These are phyloP conservation scores for barrel medic (Medicago truncatula) DNA, from an alignment of 306 rosid species.

Conservation along the genomic window MtrunA17r5.0-ANR NC_053049.1:38078501-38079000, in stretches of 20 bases:
- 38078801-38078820: background rate
- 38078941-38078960: background rate
- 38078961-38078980: background rate
- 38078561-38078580: background rate
- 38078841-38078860: background rate
- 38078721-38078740: too few relatives aligned
- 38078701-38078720: too few relatives aligned
- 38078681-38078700: too few relatives aligned
- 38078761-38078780: background rate
- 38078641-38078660: background rate
- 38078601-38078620: background rate
- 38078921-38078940: background rate
- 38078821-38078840: background rate
- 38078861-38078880: background rate
- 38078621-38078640: background rate
- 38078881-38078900: background rate
- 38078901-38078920: background rate
- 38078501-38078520: slow-evolving; percentile 92
- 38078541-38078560: slow-evolving; percentile 74
- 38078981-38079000: background rate
- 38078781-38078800: background rate
- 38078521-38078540: slow-evolving; percentile 83
- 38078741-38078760: too few relatives aligned
- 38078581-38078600: background rate
- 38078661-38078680: too few relatives aligned